phyloP scores from a whole-genome alignment of 495 filamentous ascomycete species.

The Neurospora sp. region DNA sequence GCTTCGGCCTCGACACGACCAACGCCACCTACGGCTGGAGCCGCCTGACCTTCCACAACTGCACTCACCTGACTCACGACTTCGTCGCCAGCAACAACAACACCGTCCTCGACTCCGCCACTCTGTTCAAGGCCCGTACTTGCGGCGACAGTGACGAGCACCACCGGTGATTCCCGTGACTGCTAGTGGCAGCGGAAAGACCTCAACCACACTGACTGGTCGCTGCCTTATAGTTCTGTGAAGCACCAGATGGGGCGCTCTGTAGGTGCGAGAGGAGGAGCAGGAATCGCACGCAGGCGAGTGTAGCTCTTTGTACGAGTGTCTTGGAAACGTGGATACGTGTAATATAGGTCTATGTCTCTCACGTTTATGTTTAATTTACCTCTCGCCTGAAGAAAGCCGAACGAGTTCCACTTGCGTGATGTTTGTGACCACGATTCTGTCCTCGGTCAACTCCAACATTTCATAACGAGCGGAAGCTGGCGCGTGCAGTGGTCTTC shows the following conservation, averaged over 20 bases:
- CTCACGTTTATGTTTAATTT: background rate
- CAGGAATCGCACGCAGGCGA: background rate
- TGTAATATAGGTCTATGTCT: background rate
- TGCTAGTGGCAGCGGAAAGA: background rate
- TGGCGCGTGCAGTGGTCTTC: background rate
- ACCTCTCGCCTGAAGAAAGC: too few species aligned
- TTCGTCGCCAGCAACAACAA: constrained; percentile 23
- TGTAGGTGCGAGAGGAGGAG: background rate
- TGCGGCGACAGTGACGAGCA: background rate
- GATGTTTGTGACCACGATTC: background rate
- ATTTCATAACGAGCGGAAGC: background rate
- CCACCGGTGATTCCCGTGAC: background rate
- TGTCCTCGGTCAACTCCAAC: background rate
- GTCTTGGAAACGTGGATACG: background rate
- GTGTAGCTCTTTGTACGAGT: background rate
- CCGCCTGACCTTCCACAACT: constrained; percentile 24
- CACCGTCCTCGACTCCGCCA: constrained; percentile 23
- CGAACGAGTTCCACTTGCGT: background rate
- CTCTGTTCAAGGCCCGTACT: constrained; percentile 17
- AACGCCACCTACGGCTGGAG: constrained; percentile 22
- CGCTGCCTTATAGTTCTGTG: background rate
- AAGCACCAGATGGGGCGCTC: background rate
- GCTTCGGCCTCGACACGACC: constrained; percentile 3
- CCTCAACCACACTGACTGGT: background rate
- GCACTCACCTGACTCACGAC: constrained; percentile 23